Evolutionary conservation across 2,329 filamentous ascomycete species (phyloP), one percentile per base, ranked within the genome.

Genomic region (Fusarium tjaetaba): DNA sequence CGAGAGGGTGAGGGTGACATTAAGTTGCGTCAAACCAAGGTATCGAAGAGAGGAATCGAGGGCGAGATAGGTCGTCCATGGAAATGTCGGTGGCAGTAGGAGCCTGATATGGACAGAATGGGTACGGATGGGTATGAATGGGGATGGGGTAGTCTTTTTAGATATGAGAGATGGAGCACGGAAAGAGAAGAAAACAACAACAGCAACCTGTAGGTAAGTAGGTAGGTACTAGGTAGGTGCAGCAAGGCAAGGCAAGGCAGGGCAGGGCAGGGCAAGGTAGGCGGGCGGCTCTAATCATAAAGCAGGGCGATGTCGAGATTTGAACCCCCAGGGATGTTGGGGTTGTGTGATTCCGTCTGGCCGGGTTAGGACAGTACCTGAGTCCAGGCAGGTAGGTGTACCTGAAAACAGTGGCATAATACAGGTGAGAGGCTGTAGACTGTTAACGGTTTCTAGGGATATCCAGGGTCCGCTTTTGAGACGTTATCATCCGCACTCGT

Each of bases 301-400:
- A 73, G 76, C 76, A 78, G 76, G 76, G 76, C 75, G 76, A 78
- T 74, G 73, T 78, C 70, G 73, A 78, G 72, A 77, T 78, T 77
- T 72, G 70, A 70, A 65, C 71, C 42, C 57, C 24, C 76, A 77
- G 76, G 76, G 76, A 77, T 77, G 64, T 57, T 77, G 72, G 24
- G 72, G 67, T 72, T 76, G 65, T 62, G 65, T 65, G 71, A 77
- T 72, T 68, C 73, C 70, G 74, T 63, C 68, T 65, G 73, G 65
- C 68, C 61, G 65, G 63, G 76, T 71, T 77, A 75, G 68, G 41
- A 65, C 36, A 62, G 70, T 77, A 77, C 75, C 34, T 18, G 28
- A 26, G 20, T 10, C 34, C 24, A 39, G 14, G 53, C 48, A 20
- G 24, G 46, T 20, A 20, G 24, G 46, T 20, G 48, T 62, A 62